These are phyloP conservation scores for Pyrenochaeta sp. DNA, from an alignment of 2,329 filamentous ascomycete species.

Conservation along the genomic window DNA sequence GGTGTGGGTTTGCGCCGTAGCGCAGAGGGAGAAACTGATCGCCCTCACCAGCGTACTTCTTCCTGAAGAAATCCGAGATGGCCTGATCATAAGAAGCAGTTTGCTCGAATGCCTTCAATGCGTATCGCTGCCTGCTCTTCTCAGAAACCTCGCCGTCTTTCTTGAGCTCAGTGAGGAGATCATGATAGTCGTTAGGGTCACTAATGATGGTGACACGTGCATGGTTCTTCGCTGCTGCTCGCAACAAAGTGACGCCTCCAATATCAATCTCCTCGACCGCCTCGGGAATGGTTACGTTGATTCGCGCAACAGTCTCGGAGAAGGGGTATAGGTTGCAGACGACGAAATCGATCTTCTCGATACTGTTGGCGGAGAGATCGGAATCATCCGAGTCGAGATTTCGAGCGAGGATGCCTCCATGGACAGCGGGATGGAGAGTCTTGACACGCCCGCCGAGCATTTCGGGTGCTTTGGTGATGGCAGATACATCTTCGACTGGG, in stretches of 20 bases:
- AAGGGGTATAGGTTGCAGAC: slow-evolving; percentile 99
- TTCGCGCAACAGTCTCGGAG: slow-evolving; percentile 96
- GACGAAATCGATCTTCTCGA: slow-evolving; percentile 53
- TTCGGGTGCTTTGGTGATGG: slow-evolving; percentile 92
- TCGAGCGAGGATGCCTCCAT: slow-evolving; percentile 86
- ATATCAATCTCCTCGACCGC: slow-evolving; percentile 99
- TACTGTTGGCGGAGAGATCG: slow-evolving; percentile 70
- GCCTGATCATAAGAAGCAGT: slow-evolving; percentile 95
- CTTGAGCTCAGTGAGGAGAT: slow-evolving; percentile 90
- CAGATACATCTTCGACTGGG: slow-evolving; percentile 96
- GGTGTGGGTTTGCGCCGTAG: slow-evolving; percentile 97
- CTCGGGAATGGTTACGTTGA: slow-evolving; percentile 95
- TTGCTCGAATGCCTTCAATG: slow-evolving; percentile 97
- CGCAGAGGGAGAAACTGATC: slow-evolving; percentile 83
- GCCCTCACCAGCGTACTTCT: slow-evolving; percentile 89
- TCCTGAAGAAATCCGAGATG: slow-evolving; percentile 96
- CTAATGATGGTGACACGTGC: slow-evolving; percentile 93
- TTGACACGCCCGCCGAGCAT: slow-evolving; percentile 94
- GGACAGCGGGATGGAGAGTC: slow-evolving; percentile 93
- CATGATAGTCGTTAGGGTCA: slow-evolving; percentile 90
- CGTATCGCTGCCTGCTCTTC: slow-evolving; percentile 84
- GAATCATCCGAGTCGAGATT: slow-evolving; percentile 96
- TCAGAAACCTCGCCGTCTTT: slow-evolving; percentile 85
- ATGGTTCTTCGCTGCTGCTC: slow-evolving; percentile 98
- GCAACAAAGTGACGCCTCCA: slow-evolving; percentile 90